phyloP scores from a whole-genome alignment of 1,284 basidiomycete genomes.

The Cutaneotrichosporon cutaneum region DNA sequence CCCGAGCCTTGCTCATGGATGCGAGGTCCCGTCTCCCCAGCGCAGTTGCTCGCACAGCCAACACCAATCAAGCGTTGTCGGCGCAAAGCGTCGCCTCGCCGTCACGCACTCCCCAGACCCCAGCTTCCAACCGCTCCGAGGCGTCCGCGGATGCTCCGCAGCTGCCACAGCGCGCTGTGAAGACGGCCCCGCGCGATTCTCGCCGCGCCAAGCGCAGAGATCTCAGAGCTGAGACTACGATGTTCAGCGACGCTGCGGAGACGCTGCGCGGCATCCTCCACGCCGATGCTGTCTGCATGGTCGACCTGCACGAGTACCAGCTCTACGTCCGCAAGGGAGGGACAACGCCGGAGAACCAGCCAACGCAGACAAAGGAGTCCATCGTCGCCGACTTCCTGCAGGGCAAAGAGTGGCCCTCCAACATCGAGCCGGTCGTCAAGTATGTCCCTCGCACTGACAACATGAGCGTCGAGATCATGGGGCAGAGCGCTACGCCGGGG shows the following conservation, averaged over 20 bases:
- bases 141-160: not conserved
- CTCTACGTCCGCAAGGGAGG: slow-evolving; percentile 33
- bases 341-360: not conserved
- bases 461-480: slow-evolving; percentile 27
- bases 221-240: slow-evolving; percentile 20
- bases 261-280: slow-evolving; percentile 37
- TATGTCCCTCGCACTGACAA: slow-evolving; percentile 22
- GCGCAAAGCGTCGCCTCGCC: not conserved
- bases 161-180: slow-evolving; percentile 17
- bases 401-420: slow-evolving; percentile 38
- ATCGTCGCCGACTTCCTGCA: slow-evolving; percentile 36
- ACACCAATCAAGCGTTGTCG: not conserved
- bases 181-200: slow-evolving; percentile 37
- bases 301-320: slow-evolving; percentile 42
- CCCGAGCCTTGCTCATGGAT: not conserved
- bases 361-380: slow-evolving; percentile 27
- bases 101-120: not conserved
- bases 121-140: not conserved
- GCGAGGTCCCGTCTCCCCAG: not conserved
- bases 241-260: slow-evolving; percentile 34
- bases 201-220: slow-evolving; percentile 29
- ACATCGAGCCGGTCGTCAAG: slow-evolving; percentile 39
- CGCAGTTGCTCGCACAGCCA: not conserved
- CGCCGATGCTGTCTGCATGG: slow-evolving; percentile 40
- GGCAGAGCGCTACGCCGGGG: slow-evolving; percentile 17